Percentiles rank a stretch among this genome's conserved stretches.
These are phyloP conservation scores for Angomonas deanei DNA, from an alignment of 208 protist genomes.

Conservation along the genomic window DNA sequence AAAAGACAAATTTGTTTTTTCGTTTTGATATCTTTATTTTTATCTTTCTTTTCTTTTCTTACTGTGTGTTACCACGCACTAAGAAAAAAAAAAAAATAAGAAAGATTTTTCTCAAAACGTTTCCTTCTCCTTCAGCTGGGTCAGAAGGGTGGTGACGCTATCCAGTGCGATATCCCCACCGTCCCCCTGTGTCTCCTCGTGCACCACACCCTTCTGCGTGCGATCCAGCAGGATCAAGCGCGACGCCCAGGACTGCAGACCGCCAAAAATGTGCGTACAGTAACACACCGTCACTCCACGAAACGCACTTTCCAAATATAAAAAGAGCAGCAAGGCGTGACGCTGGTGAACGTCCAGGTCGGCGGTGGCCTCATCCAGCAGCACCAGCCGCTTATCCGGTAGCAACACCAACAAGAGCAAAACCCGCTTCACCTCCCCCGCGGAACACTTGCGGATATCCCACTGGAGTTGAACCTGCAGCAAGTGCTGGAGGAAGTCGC, in stretches of 20 bases:
- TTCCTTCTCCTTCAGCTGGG: conserved; percentile 39
- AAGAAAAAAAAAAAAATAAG: conserved; percentile 1
- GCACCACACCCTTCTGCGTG: conserved; percentile 33
- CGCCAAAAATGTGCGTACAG: conserved; percentile 92
- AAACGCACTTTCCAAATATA: conserved; percentile 72
- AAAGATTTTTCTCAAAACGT: conserved; percentile 17
- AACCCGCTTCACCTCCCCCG: conserved; percentile 84
- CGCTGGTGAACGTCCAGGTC: conserved; percentile 89
- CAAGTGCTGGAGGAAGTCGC: conserved; percentile 34
- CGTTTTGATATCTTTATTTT: no score
- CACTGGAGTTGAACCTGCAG: conserved; percentile 78
- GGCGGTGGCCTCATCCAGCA: conserved; percentile 89
- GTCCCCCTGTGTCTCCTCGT: conserved; percentile 20
- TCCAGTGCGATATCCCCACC: conserved; percentile 18
- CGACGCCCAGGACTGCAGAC: conserved; percentile 79
- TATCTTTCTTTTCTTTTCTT: no score
- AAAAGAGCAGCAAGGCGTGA: conserved; percentile 71
- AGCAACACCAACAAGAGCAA: conserved; percentile 63
- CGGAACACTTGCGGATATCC: conserved; percentile 77
- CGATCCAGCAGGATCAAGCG: conserved; percentile 66
- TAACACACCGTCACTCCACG: conserved; percentile 86
- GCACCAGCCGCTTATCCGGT: conserved; percentile 56
- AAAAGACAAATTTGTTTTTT: no score
- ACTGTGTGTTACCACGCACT: no score
- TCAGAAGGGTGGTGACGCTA: conserved; percentile 26